Conservation (phyloP, 129 eudicot species). For the Centella asiatica region DNA sequence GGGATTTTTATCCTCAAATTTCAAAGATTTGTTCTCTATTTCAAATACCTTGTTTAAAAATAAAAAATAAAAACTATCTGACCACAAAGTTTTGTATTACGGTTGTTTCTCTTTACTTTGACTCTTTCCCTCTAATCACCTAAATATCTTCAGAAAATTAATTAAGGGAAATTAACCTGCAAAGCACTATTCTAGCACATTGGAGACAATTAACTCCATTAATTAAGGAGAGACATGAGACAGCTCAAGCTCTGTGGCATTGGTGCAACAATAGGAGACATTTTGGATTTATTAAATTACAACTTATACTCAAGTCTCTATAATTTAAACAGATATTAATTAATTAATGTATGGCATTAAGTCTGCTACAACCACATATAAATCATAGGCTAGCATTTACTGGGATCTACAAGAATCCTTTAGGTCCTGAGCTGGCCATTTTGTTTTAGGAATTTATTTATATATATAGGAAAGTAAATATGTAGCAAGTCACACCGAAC, state of each 20-base stretch:
- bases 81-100: too few relatives aligned
- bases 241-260: slow-evolving; percentile 43
- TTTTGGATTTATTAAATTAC: slow-evolving; percentile 16
- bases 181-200: too few relatives aligned
- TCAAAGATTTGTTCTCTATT: not conserved
- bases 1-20: not conserved
- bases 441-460: slow-evolving; percentile 20
- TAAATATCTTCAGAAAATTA: too few relatives aligned
- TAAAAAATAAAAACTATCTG: too few relatives aligned
- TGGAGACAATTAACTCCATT: slow-evolving; percentile 27
- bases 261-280: slow-evolving; percentile 36
- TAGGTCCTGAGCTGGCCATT: slow-evolving; percentile 27
- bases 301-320: slow-evolving; percentile 18
- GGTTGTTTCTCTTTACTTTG: too few relatives aligned
- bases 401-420: slow-evolving; percentile 21
- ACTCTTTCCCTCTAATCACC: too few relatives aligned
- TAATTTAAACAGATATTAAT: not conserved
- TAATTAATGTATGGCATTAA: not conserved
- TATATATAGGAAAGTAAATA: too few relatives aligned
- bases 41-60: too few relatives aligned
- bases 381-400: slow-evolving; percentile 23
- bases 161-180: too few relatives aligned
- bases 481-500: too few relatives aligned
- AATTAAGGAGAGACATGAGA: slow-evolving; percentile 48
- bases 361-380: slow-evolving; percentile 14